Evolutionary conservation across 176 grass and related monocot genomes (phyloP), one percentile per base, ranked within the genome.

Genomic region (Tuctoria greenei): DNA sequence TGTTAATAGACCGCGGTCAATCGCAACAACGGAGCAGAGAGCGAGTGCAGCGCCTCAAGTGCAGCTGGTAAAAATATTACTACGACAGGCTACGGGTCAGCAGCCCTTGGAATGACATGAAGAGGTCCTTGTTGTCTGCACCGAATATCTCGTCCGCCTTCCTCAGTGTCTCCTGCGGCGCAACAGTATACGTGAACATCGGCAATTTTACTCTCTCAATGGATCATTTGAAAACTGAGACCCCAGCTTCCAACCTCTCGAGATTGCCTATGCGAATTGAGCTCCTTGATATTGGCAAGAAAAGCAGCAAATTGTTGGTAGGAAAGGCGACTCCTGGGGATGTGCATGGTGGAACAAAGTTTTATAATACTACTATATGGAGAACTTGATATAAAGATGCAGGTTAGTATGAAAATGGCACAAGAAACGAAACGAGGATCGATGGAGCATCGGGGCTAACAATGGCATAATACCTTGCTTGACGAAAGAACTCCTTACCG

Each of bases 401-500:
- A 35, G 40, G 67, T 43, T 17, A 72, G 35, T 28, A 54, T 79
- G 35, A 34, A 34, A 26, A 36, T 14, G 38, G 38, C 51, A 71
- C 24, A 18, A 31, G 28, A 61, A 43, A 72, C 72, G 36, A 21
- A 52, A 56, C 9, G 23, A 39, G 20, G 10, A 67, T 16, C 10
- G 37, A 67, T 16, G 16, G 37, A 36, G n/a, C 10, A 52, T 34
- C 45, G 20, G 52, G 20, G n/a, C 52, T 23, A 60, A 41, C 31
- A 76, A 21, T 54, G 39, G 43, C 79, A 47, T 59, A 90, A 47
- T 59, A 90, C 95, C 95, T 95, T 55, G 89, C 95, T 66, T 92
- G 95, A 61, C 91, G 89, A 74, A 99, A 99, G 89, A 99, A 99
- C 85, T 99, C 91, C 67, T 99, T 95, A 16, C 95, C 91, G 84